Base-by-base conservation (phyloP, 345 rosid genomes). In the Nephelium lappaceum region DNA sequence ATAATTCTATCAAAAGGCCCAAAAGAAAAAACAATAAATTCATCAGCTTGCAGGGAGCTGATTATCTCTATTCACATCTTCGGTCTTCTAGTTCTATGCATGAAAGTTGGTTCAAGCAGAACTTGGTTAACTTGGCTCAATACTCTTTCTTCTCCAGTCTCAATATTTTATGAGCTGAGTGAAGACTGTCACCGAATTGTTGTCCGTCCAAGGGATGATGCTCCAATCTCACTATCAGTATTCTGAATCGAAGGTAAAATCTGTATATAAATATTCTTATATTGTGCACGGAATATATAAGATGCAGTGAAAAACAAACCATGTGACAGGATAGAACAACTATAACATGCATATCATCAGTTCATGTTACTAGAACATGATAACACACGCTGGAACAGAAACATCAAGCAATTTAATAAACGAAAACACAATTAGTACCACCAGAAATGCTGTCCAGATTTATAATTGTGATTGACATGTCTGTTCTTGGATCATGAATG, bases 141-240 rank as follows among this genome's bases (percentile, higher is more conserved):
- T 39, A 65, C 12, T 12, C n/a, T 67, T 67, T 68, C 36, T 23
- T 15, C 62, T 51, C 41, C 41, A 64, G 66, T 23, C 42, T 39
- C 25, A 24, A 27, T 36, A 11, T 43, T 7, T 67, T 36, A 38
- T 24, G 8, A 14, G 11, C 5, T 12, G 51, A 45, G 51, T 45
- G 12, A 3, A 55, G 18, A 8, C 21, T 45, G 41, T 93, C 88
- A 95, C 74, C 98, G 89, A 53, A 93, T 95, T 21, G 89, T 92
- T 53, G 98, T 87, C 87, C 98, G 91, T 72, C 97, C 94, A 19
- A 90, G 85, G 42, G 91, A 92, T 18, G 91, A 91, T 68, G 93
- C 91, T 69, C 97, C 98, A 21, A 95, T 90, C 78, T 88, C 88
- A 67, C 89, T 91, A 24, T 92, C 94, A 10, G 93, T 88, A 81